These are phyloP conservation scores for Jackrogersella minutella DNA, from an alignment of 495 filamentous ascomycete species.

Conservation along the genomic window DNA sequence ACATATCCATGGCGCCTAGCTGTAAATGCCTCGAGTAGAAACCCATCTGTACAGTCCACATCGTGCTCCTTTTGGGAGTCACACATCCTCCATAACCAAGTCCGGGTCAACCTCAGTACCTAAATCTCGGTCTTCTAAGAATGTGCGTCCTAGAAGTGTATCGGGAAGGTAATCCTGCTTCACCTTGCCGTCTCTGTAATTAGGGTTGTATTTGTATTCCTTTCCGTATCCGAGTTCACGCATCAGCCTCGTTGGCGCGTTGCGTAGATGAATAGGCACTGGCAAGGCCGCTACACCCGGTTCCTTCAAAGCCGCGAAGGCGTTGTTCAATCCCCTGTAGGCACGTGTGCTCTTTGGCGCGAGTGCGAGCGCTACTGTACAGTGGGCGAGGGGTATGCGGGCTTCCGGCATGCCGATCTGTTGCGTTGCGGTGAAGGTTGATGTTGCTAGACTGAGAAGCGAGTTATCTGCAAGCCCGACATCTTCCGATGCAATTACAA, in stretches of 20 bases:
- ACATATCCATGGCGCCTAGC: neutral
- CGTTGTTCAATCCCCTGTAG: slow-evolving; percentile 84
- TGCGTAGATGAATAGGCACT: slow-evolving; percentile 86
- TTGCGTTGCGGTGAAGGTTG: slow-evolving; percentile 83
- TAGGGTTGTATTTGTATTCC: slow-evolving; percentile 96
- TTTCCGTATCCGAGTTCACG: slow-evolving; percentile 88
- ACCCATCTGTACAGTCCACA: slow-evolving; percentile 4
- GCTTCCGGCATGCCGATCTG: slow-evolving; percentile 95
- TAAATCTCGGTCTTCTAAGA: slow-evolving; percentile 84
- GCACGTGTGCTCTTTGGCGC: slow-evolving; percentile 86
- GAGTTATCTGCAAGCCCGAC: slow-evolving; percentile 90
- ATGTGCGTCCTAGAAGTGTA: slow-evolving; percentile 68
- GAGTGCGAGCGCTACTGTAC: slow-evolving; percentile 79
- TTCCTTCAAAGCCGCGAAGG: slow-evolving; percentile 74
- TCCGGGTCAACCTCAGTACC: slow-evolving; percentile 77
- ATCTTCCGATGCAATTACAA: slow-evolving; percentile 91
- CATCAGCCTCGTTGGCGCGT: slow-evolving; percentile 92
- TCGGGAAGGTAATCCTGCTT: slow-evolving; percentile 90
- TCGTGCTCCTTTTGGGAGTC: slow-evolving; percentile 3
- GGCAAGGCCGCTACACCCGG: slow-evolving; percentile 81
- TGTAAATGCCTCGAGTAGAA: neutral
- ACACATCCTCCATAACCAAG: slow-evolving; percentile 47
- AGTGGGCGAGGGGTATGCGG: slow-evolving; percentile 89
- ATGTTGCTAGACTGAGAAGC: slow-evolving; percentile 83
- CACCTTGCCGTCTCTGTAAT: slow-evolving; percentile 84